Conservation (phyloP, 139 green algal genomes). For the Coelastrella sp. region DNA sequence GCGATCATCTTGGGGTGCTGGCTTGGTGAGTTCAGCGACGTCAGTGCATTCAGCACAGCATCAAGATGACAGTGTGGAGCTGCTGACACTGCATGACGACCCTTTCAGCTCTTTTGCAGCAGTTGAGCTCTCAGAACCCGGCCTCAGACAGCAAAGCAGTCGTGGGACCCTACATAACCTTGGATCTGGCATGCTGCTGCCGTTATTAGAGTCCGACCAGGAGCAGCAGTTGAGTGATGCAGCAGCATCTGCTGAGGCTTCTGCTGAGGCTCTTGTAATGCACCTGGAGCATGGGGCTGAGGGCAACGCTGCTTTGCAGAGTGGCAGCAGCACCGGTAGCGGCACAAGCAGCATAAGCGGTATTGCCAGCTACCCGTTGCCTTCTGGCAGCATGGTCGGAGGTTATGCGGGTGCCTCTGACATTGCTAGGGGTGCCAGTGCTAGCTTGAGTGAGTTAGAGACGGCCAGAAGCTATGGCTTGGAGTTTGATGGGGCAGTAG, state of each 20-base stretch:
- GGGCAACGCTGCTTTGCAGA: not conserved
- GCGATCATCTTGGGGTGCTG: not conserved
- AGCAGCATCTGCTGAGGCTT: not conserved
- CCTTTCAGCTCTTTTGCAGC: not conserved
- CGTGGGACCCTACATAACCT: not conserved
- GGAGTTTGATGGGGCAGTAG: slow-evolving; percentile 23
- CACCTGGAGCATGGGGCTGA: not conserved
- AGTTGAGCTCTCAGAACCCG: not conserved
- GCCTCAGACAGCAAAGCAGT: not conserved
- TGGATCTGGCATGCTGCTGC: not conserved
- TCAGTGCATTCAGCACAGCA: not conserved
- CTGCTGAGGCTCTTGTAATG: not conserved
- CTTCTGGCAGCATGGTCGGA: not conserved
- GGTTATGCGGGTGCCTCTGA: slow-evolving; percentile 7
- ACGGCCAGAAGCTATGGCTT: slow-evolving; percentile 12
- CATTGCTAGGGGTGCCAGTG: not conserved
- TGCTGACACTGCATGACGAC: not conserved
- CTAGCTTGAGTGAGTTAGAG: not conserved
- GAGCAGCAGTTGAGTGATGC: not conserved
- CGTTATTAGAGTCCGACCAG: not conserved
- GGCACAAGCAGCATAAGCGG: slow-evolving; percentile 20
- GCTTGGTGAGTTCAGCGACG: too few relatives aligned
- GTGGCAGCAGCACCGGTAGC: not conserved
- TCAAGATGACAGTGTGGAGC: not conserved
- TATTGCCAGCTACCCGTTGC: not conserved